Evolutionary conservation across 495 filamentous ascomycete genomes (phyloP).

Genomic region (Xylaria cubensis): DNA sequence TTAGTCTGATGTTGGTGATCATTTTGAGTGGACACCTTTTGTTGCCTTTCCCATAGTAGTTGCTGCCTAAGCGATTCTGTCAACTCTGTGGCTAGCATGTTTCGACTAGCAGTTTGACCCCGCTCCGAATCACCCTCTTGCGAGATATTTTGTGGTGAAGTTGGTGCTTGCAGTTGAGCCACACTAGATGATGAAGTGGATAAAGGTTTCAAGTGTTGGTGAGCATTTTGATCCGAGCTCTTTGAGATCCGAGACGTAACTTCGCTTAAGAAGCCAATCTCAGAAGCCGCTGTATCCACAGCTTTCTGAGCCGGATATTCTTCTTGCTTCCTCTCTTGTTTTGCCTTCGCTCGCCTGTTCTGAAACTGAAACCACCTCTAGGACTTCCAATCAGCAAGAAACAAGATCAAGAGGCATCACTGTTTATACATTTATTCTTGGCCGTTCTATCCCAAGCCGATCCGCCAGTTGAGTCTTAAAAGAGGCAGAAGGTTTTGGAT

Average conservation of each 20-base stretch:
- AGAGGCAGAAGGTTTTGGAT: neutral
- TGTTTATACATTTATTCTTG: neutral
- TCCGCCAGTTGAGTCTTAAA: neutral
- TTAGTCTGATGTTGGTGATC: conserved; percentile 35
- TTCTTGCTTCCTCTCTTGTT: neutral
- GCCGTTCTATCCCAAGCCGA: neutral
- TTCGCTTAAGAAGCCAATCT: too few species aligned
- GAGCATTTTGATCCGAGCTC: neutral
- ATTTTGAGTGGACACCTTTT: conserved; percentile 83
- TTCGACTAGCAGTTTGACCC: conserved; percentile 81
- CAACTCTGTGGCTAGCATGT: conserved; percentile 96
- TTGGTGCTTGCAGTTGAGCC: neutral
- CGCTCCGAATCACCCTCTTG: neutral
- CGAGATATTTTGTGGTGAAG: neutral
- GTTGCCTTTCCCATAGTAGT: conserved; percentile 56
- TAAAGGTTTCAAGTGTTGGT: neutral
- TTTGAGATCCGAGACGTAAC: neutral
- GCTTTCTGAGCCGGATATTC: too few species aligned
- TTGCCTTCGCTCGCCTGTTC: neutral
- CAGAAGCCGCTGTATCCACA: too few species aligned
- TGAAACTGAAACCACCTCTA: neutral
- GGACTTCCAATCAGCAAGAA: neutral
- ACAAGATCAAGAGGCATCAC: neutral
- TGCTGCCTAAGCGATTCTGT: conserved; percentile 57
- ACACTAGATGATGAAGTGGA: neutral